phyloP scores from a whole-genome alignment of 768 basidiomycete genomes.

The Phlegmacium glaucopus region DNA sequence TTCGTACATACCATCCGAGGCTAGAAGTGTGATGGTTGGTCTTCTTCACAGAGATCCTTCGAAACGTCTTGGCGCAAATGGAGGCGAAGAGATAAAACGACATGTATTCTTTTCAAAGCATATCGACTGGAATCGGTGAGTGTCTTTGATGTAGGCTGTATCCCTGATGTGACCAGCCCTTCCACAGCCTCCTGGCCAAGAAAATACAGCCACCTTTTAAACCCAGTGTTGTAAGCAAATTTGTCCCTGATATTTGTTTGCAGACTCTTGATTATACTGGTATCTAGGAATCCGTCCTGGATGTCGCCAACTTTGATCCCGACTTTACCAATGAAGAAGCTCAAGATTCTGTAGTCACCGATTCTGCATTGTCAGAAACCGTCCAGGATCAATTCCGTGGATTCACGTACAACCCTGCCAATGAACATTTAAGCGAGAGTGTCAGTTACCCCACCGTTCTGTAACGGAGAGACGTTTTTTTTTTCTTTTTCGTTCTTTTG shows the following conservation, averaged over 20 bases:
- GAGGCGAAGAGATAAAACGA: constrained; percentile 93
- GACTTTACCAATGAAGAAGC: constrained; percentile 97
- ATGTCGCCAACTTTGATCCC: constrained; percentile 95
- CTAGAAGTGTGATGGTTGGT: constrained; percentile 83
- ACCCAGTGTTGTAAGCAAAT: constrained; percentile 78
- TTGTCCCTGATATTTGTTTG: background rate
- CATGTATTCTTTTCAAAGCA: constrained; percentile 95
- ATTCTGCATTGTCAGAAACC: constrained; percentile 89
- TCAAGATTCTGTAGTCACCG: constrained; percentile 93
- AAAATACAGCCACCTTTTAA: constrained; percentile 98
- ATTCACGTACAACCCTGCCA: constrained; percentile 85
- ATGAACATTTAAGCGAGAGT: constrained; percentile 83
- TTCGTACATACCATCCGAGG: constrained; percentile 83
- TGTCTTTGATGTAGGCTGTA: background rate
- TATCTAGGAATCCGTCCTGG: constrained; percentile 80
- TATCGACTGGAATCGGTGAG: constrained; percentile 84
- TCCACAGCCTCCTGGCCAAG: constrained; percentile 71
- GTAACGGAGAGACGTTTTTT: constrained; percentile 16
- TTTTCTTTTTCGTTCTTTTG: no score
- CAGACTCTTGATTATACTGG: background rate
- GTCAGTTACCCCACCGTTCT: constrained; percentile 59
- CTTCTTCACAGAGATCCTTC: constrained; percentile 88
- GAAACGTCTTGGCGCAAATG: constrained; percentile 84
- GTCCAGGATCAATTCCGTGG: constrained; percentile 95
- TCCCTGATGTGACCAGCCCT: constrained; percentile 2